Percentiles rank a stretch among this genome's conserved stretches.
Evolutionary conservation across 202 grass and related monocot species (phyloP).

Genomic region (Saccharum hybrid): DNA sequence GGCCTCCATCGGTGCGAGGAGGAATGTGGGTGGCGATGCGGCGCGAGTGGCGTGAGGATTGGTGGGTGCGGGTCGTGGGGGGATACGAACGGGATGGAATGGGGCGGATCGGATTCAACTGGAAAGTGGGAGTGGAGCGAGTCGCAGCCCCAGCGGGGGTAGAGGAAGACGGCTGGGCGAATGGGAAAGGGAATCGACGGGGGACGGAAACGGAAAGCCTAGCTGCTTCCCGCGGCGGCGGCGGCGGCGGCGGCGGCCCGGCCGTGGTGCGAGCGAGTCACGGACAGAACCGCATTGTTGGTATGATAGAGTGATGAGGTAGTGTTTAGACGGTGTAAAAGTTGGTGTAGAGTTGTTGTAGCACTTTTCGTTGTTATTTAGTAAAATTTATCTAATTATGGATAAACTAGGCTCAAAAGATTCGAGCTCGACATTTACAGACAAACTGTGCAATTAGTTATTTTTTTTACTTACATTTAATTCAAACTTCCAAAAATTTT

Average conservation of each 20-base stretch:
- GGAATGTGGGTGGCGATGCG: neutral
- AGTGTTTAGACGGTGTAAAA: too few species aligned
- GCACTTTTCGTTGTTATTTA: too few species aligned
- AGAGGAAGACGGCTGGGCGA: neutral
- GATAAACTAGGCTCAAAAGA: too few species aligned
- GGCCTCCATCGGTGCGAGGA: neutral
- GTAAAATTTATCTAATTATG: too few species aligned
- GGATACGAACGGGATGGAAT: neutral
- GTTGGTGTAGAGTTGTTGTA: too few species aligned
- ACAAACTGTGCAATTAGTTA: too few species aligned
- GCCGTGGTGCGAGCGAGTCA: constrained; percentile 1
- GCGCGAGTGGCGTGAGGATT: neutral
- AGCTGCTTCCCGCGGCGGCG: neutral
- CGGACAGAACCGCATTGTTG: neutral
- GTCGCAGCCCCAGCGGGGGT: neutral
- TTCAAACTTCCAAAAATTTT: too few species aligned
- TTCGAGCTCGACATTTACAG: too few species aligned
- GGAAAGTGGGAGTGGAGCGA: neutral
- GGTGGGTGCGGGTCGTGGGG: neutral
- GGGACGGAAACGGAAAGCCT: neutral
- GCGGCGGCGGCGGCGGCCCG: neutral
- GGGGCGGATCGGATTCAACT: neutral
- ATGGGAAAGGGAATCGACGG: neutral
- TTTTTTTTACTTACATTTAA: too few species aligned
- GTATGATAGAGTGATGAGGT: neutral